Conservation (phyloP, 345 rosid species). For the Geranium rotundifolium region DNA sequence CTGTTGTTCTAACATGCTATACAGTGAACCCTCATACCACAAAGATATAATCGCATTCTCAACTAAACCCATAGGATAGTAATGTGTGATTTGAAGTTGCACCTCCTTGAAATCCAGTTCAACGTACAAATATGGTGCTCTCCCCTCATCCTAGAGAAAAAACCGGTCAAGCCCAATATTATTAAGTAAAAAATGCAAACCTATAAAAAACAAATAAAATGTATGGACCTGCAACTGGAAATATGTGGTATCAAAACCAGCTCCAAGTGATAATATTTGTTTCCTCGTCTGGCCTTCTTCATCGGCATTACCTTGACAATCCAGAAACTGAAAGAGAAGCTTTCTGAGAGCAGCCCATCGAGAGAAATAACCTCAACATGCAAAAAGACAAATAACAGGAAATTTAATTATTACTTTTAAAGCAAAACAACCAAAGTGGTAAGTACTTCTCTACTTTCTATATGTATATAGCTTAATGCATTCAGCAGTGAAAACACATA, state of each 20-base stretch:
- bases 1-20: background rate
- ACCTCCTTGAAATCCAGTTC: conserved; percentile 98
- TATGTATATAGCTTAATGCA: background rate
- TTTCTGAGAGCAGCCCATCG: conserved; percentile 93
- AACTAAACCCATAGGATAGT: background rate
- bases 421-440: background rate
- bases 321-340: conserved; percentile 74
- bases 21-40: background rate
- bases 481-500: conserved; percentile 9
- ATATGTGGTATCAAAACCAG: conserved; percentile 86
- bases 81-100: conserved; percentile 10
- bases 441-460: background rate
- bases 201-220: conserved; percentile 1
- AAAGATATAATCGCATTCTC: background rate
- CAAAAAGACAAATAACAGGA: background rate
- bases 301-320: conserved; percentile 23
- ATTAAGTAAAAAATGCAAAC: background rate
- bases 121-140: conserved; percentile 69
- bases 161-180: background rate
- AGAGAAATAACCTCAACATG: conserved; percentile 64
- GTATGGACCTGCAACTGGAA: conserved; percentile 71
- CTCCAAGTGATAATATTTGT: conserved; percentile 89
- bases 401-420: background rate
- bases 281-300: conserved; percentile 28
- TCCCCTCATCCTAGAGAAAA: conserved; percentile 65